These are phyloP conservation scores for Plasmodium yoelii DNA, from an alignment of 169 alveolate species.

Conservation along the genomic window DNA sequence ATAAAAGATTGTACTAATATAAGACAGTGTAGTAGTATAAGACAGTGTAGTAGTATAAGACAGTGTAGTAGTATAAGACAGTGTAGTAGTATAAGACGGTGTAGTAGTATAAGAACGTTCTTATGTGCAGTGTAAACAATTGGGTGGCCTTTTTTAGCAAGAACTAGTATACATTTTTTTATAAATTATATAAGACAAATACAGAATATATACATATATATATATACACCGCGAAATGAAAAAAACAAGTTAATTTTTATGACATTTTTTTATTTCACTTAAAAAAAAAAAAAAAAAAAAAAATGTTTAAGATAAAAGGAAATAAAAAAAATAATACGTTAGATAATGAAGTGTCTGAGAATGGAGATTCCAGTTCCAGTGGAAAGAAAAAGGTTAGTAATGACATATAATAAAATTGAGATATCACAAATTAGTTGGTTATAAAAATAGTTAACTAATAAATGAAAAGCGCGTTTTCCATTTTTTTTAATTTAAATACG, in stretches of 20 bases:
- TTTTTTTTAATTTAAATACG: background rate
- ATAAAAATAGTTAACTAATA: background rate
- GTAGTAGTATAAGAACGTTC: too few relatives aligned
- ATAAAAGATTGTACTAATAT: too few relatives aligned
- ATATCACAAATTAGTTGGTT: background rate
- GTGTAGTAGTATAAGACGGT: too few relatives aligned
- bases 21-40: too few relatives aligned
- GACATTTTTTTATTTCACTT: constrained; percentile 8
- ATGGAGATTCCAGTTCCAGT: constrained; percentile 19
- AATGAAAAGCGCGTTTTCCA: background rate
- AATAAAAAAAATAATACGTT: constrained; percentile 3
- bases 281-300: background rate
- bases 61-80: too few relatives aligned
- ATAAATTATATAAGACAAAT: too few relatives aligned
- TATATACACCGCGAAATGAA: too few relatives aligned
- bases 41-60: too few relatives aligned
- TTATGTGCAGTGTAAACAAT: too few relatives aligned
- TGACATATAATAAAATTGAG: background rate
- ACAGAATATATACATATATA: too few relatives aligned
- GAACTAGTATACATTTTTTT: too few relatives aligned
- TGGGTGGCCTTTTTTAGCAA: too few relatives aligned
- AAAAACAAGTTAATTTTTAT: background rate
- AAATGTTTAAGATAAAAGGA: constrained; percentile 39
- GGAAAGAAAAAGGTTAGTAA: constrained; percentile 46
- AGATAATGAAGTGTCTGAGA: constrained; percentile 39